Percentiles rank a stretch among this genome's conserved stretches.
Evolutionary conservation across 2,329 filamentous ascomycete species (phyloP).

Genomic region (Fusarium phyllophilum): DNA sequence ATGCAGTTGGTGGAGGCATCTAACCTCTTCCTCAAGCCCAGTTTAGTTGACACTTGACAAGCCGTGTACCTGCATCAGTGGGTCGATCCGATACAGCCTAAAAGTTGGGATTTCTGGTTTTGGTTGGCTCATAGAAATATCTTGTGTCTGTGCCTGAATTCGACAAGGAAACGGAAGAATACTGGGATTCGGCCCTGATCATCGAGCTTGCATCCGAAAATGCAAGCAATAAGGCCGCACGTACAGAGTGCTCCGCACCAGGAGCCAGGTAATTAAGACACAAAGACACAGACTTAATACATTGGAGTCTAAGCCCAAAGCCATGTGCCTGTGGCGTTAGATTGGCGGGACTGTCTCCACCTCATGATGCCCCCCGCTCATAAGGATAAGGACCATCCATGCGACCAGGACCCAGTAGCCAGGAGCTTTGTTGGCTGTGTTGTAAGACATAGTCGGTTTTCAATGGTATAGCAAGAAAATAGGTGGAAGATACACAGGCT

Average conservation of each 20-base stretch:
- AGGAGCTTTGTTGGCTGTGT: neutral
- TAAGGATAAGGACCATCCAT: neutral
- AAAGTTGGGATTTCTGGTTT: neutral
- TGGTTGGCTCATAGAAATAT: neutral
- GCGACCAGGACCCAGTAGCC: neutral
- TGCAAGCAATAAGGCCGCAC: neutral
- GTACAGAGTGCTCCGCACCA: neutral
- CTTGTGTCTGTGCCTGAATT: neutral
- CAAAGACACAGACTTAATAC: neutral
- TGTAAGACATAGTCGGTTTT: neutral
- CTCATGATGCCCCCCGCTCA: conserved; percentile 28
- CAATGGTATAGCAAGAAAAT: neutral
- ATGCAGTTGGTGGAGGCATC: conserved; percentile 18
- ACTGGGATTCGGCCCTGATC: neutral
- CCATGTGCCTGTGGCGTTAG: conserved; percentile 29
- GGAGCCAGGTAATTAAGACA: neutral
- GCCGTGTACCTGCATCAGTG: conserved; percentile 38
- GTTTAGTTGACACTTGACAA: conserved; percentile 24
- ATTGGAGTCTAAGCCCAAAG: conserved; percentile 15
- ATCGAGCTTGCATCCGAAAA: neutral
- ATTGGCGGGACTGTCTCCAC: conserved; percentile 33
- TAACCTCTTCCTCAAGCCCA: conserved; percentile 1
- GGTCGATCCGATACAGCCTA: conserved; percentile 24
- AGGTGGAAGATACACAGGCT: neutral
- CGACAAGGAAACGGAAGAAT: neutral